Evolutionary conservation across 192 early-diverging fungal genomes (phyloP).

Genomic region (Backusella australiensis): DNA sequence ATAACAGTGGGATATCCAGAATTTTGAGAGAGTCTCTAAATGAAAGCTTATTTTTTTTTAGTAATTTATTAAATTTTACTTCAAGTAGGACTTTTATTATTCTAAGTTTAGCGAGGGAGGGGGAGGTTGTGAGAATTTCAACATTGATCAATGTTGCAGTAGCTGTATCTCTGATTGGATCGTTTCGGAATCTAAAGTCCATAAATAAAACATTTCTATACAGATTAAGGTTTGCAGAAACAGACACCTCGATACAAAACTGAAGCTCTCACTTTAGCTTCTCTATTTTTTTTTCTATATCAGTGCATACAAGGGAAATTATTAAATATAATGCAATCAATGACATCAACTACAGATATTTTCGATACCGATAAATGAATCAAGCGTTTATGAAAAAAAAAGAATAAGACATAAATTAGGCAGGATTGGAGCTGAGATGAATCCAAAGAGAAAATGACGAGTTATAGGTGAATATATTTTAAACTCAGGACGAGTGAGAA

Average conservation of each 20-base stretch:
- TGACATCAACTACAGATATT: neutral
- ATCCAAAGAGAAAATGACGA: neutral
- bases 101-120: neutral
- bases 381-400: neutral
- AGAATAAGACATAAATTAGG: neutral
- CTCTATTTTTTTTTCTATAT: neutral
- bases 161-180: neutral
- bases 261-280: neutral
- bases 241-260: neutral
- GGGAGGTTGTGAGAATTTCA: neutral
- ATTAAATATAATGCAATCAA: neutral
- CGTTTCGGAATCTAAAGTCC: neutral
- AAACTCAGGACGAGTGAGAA: slow-evolving; percentile 3
- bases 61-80: neutral
- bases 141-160: neutral
- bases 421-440: neutral
- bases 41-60: no score
- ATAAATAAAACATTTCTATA: neutral
- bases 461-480: neutral
- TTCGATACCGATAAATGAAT: neutral
- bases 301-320: neutral
- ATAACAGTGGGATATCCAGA: neutral
- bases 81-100: neutral
- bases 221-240: neutral
- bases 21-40: neutral